A percentile compares a stretch with the other conserved stretches of the same genome.
These are phyloP conservation scores for Monosporascus sp. DNA, from an alignment of 2,329 filamentous ascomycete genomes.

Conservation along the genomic window DNA sequence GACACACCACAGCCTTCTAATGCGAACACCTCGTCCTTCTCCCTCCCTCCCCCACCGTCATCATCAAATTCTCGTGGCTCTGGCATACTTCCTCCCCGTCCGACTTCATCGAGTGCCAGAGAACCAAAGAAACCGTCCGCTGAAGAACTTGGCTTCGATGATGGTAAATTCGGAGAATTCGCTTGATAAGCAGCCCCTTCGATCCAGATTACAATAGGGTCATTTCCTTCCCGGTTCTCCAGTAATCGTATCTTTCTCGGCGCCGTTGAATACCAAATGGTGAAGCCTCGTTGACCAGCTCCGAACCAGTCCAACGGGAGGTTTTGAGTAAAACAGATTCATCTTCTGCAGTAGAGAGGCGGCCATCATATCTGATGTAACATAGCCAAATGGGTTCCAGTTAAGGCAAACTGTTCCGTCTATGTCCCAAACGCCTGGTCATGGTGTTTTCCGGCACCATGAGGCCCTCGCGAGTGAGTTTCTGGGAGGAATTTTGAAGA, in stretches of 20 bases:
- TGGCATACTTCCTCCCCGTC: constrained; percentile 59
- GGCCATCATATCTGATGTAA: too few relatives aligned
- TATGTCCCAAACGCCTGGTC: not conserved
- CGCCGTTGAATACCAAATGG: too few relatives aligned
- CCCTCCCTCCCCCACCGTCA: constrained; percentile 66
- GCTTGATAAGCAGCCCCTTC: constrained; percentile 32
- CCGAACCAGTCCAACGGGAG: too few relatives aligned
- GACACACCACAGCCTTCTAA: constrained; percentile 19
- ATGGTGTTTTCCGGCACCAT: not conserved
- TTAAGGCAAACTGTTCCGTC: not conserved
- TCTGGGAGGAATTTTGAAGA: not conserved
- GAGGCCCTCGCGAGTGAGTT: not conserved
- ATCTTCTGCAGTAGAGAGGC: too few relatives aligned
- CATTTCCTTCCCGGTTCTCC: not conserved
- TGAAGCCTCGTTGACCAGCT: too few relatives aligned
- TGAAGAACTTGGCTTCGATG: constrained; percentile 73
- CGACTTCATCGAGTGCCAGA: constrained; percentile 56
- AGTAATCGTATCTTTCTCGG: too few relatives aligned
- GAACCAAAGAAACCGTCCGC: constrained; percentile 48
- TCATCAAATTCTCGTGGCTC: constrained; percentile 25
- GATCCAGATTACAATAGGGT: not conserved
- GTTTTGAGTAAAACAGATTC: too few relatives aligned
- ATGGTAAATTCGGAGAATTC: constrained; percentile 86
- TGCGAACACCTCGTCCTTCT: constrained; percentile 52
- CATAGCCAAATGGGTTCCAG: not conserved